phyloP scores from a whole-genome alignment of 306 rosid genomes.

The Vachellia collinsii region DNA sequence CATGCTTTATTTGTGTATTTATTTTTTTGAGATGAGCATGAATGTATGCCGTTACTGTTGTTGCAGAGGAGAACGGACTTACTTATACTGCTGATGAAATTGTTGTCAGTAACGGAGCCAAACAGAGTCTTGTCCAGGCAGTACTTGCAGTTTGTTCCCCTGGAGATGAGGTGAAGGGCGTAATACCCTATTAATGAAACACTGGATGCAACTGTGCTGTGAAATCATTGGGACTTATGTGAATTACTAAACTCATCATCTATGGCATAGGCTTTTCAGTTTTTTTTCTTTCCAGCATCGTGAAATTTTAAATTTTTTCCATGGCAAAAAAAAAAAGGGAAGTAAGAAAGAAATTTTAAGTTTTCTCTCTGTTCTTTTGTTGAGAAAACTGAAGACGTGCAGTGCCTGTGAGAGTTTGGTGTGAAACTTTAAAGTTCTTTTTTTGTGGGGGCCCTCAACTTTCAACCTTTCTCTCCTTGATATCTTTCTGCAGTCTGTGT shows the following conservation, averaged over 20 bases:
- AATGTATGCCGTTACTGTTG: background rate
- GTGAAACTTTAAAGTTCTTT: background rate
- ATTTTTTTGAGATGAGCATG: background rate
- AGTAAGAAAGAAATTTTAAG: background rate
- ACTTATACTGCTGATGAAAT: slow-evolving; percentile 80
- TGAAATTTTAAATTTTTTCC: background rate
- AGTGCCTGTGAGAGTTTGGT: background rate
- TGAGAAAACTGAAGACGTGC: background rate
- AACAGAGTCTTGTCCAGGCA: slow-evolving; percentile 84
- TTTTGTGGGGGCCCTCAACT: background rate
- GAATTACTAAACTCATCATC: background rate
- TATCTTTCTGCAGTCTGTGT: slow-evolving; percentile 1
- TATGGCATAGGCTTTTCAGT: background rate
- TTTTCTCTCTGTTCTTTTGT: background rate
- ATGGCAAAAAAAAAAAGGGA: no score
- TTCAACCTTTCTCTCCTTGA: background rate
- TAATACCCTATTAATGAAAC: background rate
- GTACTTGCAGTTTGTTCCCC: slow-evolving; percentile 89
- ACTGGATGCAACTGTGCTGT: background rate
- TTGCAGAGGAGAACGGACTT: slow-evolving; percentile 87
- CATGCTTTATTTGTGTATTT: background rate
- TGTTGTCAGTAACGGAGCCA: slow-evolving; percentile 93
- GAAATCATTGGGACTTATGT: background rate
- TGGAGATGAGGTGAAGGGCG: slow-evolving; percentile 71
- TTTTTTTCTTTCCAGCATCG: background rate